Evolutionary conservation across 257 asterid genomes (phyloP).

Genomic region (Solanum tacnaense): DNA sequence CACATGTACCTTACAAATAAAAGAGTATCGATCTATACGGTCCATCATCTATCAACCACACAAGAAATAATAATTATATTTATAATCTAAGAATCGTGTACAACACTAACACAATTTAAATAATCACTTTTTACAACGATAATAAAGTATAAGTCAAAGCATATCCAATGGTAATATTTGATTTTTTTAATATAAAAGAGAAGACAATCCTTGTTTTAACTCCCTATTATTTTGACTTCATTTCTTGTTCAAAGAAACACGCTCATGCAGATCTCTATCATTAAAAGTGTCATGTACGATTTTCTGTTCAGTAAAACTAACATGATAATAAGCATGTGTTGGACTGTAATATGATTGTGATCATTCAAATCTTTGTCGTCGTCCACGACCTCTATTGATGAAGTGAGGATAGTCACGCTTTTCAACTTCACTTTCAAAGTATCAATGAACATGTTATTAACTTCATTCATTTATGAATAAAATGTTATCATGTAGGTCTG

Average conservation of each 20-base stretch:
- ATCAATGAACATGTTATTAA: neutral
- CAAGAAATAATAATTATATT: neutral
- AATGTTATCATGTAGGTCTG: neutral
- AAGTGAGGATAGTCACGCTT: neutral
- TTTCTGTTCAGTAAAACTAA: no score
- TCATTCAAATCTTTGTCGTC: neutral
- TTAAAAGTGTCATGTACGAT: neutral
- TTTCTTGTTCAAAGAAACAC: neutral
- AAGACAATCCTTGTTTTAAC: neutral
- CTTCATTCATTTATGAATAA: neutral
- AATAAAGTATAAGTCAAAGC: neutral
- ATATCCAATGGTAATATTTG: neutral
- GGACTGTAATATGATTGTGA: neutral
- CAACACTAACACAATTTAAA: no score
- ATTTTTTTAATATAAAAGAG: neutral
- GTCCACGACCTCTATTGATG: neutral
- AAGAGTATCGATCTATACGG: neutral
- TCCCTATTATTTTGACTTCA: neutral
- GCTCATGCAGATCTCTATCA: neutral
- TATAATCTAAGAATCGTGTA: neutral
- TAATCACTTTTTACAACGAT: no score
- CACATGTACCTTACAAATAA: neutral
- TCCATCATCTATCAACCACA: neutral
- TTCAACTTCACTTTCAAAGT: neutral
- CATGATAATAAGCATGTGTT: neutral